phyloP scores from a whole-genome alignment of 2,329 filamentous ascomycete genomes.

The Arthrinium phaeospermum region DNA sequence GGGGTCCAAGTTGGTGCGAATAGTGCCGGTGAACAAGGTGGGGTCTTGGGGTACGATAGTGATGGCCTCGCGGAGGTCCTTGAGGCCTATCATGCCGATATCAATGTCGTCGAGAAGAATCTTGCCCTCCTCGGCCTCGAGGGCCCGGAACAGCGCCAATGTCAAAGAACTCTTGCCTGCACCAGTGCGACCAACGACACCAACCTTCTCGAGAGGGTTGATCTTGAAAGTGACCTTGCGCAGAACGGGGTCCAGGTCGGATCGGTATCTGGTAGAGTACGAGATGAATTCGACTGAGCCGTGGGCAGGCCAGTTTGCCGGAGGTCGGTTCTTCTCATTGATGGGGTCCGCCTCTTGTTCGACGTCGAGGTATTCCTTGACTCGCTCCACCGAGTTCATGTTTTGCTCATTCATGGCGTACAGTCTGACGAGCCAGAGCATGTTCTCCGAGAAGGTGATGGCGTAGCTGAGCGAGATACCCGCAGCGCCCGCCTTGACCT shows the following conservation, averaged over 20 bases:
- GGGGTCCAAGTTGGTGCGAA: conserved; percentile 91
- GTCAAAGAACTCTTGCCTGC: conserved; percentile 97
- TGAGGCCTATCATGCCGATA: conserved; percentile 87
- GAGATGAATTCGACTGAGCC: conserved; percentile 86
- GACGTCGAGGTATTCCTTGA: conserved; percentile 96
- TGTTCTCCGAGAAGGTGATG: conserved; percentile 95
- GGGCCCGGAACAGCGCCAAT: conserved; percentile 87
- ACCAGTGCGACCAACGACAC: conserved; percentile 93
- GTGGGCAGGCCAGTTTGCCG: conserved; percentile 81
- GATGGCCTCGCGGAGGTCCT: conserved; percentile 89
- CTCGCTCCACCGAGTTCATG: conserved; percentile 98
- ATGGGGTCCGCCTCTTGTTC: conserved; percentile 88
- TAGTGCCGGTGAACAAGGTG: conserved; percentile 90
- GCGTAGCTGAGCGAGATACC: conserved; percentile 95
- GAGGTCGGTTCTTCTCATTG: conserved; percentile 78
- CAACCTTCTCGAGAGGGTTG: conserved; percentile 85
- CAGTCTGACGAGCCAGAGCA: conserved; percentile 92
- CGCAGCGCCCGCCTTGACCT: conserved; percentile 87
- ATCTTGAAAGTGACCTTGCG: conserved; percentile 87
- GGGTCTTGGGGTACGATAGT: conserved; percentile 98
- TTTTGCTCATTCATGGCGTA: conserved; percentile 98
- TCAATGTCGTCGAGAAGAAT: conserved; percentile 93
- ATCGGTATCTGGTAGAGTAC: conserved; percentile 88
- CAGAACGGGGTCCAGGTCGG: conserved; percentile 86
- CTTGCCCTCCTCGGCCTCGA: conserved; percentile 88